These are phyloP conservation scores for Fraxinus pennsylvanica DNA, from an alignment of 257 asterid species.

Conservation along the genomic window DNA sequence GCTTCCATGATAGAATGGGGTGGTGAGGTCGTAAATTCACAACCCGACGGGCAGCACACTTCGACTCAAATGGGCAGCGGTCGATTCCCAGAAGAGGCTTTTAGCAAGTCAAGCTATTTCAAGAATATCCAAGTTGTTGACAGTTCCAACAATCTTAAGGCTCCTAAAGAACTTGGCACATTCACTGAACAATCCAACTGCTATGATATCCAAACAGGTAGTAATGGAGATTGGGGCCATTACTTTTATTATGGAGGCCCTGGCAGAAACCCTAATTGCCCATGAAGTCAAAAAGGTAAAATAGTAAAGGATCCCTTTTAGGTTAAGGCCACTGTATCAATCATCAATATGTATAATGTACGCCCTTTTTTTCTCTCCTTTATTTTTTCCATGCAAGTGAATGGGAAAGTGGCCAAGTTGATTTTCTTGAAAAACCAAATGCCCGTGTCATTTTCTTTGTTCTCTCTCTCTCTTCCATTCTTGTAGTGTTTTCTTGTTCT, in stretches of 20 bases:
- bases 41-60: conserved; percentile 76
- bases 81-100: conserved; percentile 79
- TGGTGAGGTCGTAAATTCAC: conserved; percentile 80
- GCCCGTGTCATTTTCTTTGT: conserved; percentile 45
- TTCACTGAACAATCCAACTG: conserved; percentile 83
- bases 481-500: conserved; percentile 9
- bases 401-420: conserved; percentile 44
- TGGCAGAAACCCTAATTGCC: conserved; percentile 82
- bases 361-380: conserved; percentile 22
- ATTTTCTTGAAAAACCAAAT: conserved; percentile 39
- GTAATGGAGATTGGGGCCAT: conserved; percentile 82
- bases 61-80: conserved; percentile 94
- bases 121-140: conserved; percentile 82
- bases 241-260: conserved; percentile 94
- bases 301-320: conserved; percentile 18
- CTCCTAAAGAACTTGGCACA: conserved; percentile 71
- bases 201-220: conserved; percentile 80
- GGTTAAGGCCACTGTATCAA: conserved; percentile 31
- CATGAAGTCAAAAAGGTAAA: conserved; percentile 31
- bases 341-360: conserved; percentile 31
- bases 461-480: conserved; percentile 26
- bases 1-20: conserved; percentile 95
- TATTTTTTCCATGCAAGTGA: conserved; percentile 35
- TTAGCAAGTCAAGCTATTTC: conserved; percentile 77
- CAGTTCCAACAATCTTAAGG: conserved; percentile 72